Evolutionary conservation across 2,329 filamentous ascomycete species (phyloP).

Genomic region (Fusarium circinatum): DNA sequence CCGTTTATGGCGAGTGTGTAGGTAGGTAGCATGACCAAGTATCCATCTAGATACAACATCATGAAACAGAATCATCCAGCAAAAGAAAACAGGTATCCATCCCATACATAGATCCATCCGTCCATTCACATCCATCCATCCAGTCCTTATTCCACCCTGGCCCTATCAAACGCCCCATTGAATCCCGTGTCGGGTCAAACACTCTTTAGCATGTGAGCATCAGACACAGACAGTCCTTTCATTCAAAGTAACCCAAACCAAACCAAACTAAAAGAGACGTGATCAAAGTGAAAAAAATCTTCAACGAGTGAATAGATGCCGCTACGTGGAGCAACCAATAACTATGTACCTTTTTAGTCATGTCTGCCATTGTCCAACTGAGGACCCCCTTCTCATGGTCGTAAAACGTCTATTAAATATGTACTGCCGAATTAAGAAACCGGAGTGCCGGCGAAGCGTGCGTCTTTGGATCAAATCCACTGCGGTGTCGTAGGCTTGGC

Average conservation of each 20-base stretch:
- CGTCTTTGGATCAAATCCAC: constrained; percentile 66
- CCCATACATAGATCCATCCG: background rate
- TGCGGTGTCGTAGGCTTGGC: constrained; percentile 50
- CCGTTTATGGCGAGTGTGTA: constrained; percentile 37
- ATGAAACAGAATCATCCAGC: constrained; percentile 35
- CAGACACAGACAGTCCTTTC: constrained; percentile 22
- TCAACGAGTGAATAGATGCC: constrained; percentile 30
- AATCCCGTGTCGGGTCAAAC: constrained; percentile 5
- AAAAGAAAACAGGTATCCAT: constrained; percentile 36
- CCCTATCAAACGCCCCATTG: constrained; percentile 41
- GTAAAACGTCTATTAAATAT: constrained; percentile 47
- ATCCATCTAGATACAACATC: constrained; percentile 46
- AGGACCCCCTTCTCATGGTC: constrained; percentile 37
- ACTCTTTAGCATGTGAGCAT: constrained; percentile 19
- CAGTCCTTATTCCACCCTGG: constrained; percentile 28
- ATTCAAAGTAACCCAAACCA: constrained; percentile 11
- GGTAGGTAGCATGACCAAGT: constrained; percentile 13
- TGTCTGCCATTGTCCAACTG: constrained; percentile 25
- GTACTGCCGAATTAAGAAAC: constrained; percentile 46
- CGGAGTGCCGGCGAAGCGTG: constrained; percentile 18
- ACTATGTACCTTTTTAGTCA: constrained; percentile 25
- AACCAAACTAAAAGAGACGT: constrained; percentile 23
- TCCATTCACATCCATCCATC: constrained; percentile 19
- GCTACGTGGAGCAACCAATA: constrained; percentile 16
- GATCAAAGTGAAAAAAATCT: constrained; percentile 24